Evolutionary conservation across 768 basidiomycete species (phyloP), one percentile per base, ranked within the genome.

Genomic region (Serendipita indica): DNA sequence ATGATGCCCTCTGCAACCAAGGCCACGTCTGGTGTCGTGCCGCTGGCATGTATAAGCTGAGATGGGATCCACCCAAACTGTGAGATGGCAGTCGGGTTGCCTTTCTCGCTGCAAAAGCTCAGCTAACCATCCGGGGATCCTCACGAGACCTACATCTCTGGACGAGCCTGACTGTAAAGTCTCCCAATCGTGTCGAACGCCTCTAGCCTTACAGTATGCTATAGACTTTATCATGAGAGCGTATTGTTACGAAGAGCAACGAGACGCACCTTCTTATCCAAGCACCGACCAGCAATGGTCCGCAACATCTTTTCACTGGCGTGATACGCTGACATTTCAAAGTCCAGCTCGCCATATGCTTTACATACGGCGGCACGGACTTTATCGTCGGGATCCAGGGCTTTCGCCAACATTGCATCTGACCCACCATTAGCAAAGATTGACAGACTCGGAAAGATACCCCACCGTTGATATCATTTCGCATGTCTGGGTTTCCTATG

Each of bases 21-120:
- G 63, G 83, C 85, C 66, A 6, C 45, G 32, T 80, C 79, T 0
- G 68, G 34, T 13, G 73, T 76, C 16, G 76, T 67, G n/a, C 73
- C 69, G 6, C 76, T 73, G 61, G 78, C 76, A 39, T 75, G 74
- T 6, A 93, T 72, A 30, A 98, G 73, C 37, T 76, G 73, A 27
- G 83, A 76, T 0, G 96, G 92, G 61, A 99, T 97, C 96, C 96
- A 99, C 0, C 80, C 81, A 65, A 98, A 97, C 45, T 93, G 87
- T 14, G 72, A 65, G 30, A 84, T 75, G 1, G 90, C 90, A 0
- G 78, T 73, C 1, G 76, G 70, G 58, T 91, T 88, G 37, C 82
- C 80, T 60, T 82, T 83, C 67, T 94, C 91, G 62, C 94, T 98
- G 52, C 2, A 27, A 33, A 20, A 18, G 28, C n/a, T n/a, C n/a